Evolutionary conservation across 2,329 filamentous ascomycete genomes (phyloP), one percentile per base, ranked within the genome.

Genomic region (Chaetomium strumarium): DNA sequence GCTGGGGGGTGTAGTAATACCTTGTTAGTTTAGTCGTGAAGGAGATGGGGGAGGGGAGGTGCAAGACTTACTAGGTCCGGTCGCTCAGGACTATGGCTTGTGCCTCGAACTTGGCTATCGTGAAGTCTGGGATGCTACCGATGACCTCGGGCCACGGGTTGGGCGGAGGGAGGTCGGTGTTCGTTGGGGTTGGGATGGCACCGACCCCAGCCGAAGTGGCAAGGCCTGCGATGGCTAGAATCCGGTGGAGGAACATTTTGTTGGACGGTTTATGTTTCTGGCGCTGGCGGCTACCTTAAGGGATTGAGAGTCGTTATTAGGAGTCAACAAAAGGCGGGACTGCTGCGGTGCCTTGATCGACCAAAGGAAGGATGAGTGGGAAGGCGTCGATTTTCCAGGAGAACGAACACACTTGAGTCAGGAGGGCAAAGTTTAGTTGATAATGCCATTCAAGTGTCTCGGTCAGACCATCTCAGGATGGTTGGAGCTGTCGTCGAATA

Each of bases 31-130:
- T 45, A 16, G 30, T 9, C 2, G 9, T 31, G n/a, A 41, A 40
- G 44, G 14, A 34, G 11, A 29, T 14, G 31, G 12, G 9, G 31
- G 30, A 14, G 17, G 37, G 36, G n/a, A 24, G 20, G n/a, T 11
- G 8, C 12, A 33, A 38, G 42, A 49, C n/a, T 14, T 37, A 57
- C 55, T 46, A 60, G 42, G 52, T 55, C 5, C 57, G 46, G 50
- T 59, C 44, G 50, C 58, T 60, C n/a, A 59, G 46, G 9, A 52
- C 34, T 2, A 62, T 40, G n/a, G 52, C 59, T 19, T 48, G 44
- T 5, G 60, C 59, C 10, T 52, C 36, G 24, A 62, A 60, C 16
- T 55, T 38, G 19, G 40, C 50, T 29, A 63, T 46, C 5, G 46
- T 19, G 41, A 58, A 58, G 46, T 55, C n/a, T 8, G 49, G 46